Evolutionary conservation across 2,329 filamentous ascomycete species (phyloP), one percentile per base, ranked within the genome.

Genomic region (Paecilomyces dactylethromorphus): DNA sequence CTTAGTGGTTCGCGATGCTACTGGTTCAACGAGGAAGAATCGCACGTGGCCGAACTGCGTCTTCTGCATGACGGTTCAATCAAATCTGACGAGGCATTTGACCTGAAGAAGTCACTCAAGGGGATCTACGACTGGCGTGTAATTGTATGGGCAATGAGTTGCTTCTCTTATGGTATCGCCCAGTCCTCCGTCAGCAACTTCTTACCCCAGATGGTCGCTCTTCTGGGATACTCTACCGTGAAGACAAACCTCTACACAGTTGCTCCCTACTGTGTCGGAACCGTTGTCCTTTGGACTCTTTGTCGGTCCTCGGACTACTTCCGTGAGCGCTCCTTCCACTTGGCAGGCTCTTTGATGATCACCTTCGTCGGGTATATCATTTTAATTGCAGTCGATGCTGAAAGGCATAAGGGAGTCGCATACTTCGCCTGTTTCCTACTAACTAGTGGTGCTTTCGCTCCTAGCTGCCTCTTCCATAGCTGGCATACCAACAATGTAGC

Each of bases 211-310:
- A 45, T 45, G 39, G 15, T 45, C 8, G 53, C 58, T 10, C 62
- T 58, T 4, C 55, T 63, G 24, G 64, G 64, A 7, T 66, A 65
- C 49, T 57, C 58, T 7, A 64, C 62, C 11, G 59, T 65, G 45
- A 65, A 65, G 54, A 66, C 64, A n/a, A 66, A 65, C 39, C 53
- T 60, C 12, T 62, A 62, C 49, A 62, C 60, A 1, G 59, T 62
- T 1, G 60, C 60, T 8, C 60, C 60, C 2, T 56, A 59, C 24
- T 35, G 52, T 15, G 58, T 53, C 5, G 60, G 58, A 15, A 59
- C 60, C 3, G 58, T 62, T 12, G 45, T 63, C 7, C 53, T 64
- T 15, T 60, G 60, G 56, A 10, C 50, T 12, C 33, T 59, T 6
- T 56, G 56, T 10, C 54, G 39, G 24, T 62, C 57, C 7, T 67